Evolutionary conservation across 2,329 filamentous ascomycete genomes (phyloP).

Genomic region (Didymella sp.): DNA sequence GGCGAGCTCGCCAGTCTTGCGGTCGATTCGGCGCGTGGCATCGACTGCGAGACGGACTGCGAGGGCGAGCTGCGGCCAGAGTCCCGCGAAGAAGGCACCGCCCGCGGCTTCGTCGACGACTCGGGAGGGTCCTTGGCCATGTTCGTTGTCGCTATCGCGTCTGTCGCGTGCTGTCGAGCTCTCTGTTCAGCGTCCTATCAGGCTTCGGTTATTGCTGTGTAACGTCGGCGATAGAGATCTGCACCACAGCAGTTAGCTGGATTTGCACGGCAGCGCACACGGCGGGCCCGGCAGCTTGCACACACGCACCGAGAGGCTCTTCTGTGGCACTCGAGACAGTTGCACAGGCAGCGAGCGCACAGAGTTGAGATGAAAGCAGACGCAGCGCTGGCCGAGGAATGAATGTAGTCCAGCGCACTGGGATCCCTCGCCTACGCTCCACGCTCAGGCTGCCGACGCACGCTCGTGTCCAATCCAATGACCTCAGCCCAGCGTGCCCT

Average conservation of each 20-base stretch:
- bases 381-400: conserved; percentile 14
- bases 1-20: conserved; percentile 61
- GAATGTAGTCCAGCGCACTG: conserved; percentile 11
- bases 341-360: conserved; percentile 9
- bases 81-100: conserved; percentile 39
- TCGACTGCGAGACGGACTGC: conserved; percentile 46
- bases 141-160: conserved; percentile 3
- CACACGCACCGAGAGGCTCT: conserved; percentile 8
- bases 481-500: conserved; percentile 10
- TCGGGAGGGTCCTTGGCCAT: conserved; percentile 21
- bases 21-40: conserved; percentile 60
- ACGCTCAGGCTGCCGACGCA: background rate
- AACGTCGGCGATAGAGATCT: conserved; percentile 25
- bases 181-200: conserved; percentile 6
- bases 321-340: conserved; percentile 8
- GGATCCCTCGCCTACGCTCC: conserved; percentile 1
- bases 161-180: conserved; percentile 14
- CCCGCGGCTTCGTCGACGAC: conserved; percentile 37
- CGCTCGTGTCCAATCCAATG: conserved; percentile 13
- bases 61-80: conserved; percentile 39
- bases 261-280: background rate
- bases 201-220: conserved; percentile 33
- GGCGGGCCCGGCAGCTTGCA: conserved; percentile 11
- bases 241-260: conserved; percentile 7
- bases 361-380: conserved; percentile 13